phyloP scores from a whole-genome alignment of 2,329 filamentous ascomycete species.

The Drechslerella coelobrocha region DNA sequence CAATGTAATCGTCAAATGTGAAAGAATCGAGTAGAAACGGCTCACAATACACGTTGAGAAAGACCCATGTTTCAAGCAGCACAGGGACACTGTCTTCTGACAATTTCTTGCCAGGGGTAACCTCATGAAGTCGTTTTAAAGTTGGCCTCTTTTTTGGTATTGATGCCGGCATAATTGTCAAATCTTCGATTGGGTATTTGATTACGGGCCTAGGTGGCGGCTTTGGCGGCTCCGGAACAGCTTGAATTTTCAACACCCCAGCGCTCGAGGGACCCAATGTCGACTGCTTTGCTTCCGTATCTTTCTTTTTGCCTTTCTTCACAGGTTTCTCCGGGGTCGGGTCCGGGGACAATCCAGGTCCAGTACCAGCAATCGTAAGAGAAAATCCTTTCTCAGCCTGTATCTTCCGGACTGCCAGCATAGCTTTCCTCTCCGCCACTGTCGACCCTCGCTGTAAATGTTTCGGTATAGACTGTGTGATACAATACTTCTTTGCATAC shows the following conservation, averaged over 20 bases:
- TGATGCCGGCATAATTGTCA: slow-evolving; percentile 76
- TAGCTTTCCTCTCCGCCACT: slow-evolving; percentile 76
- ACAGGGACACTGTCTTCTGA: slow-evolving; percentile 84
- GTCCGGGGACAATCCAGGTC: slow-evolving; percentile 38
- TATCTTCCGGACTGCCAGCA: slow-evolving; percentile 71
- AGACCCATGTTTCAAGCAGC: slow-evolving; percentile 92
- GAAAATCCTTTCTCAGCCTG: slow-evolving; percentile 45
- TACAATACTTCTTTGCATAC: slow-evolving; percentile 81
- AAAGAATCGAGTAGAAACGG: slow-evolving; percentile 95
- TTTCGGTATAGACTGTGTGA: slow-evolving; percentile 83
- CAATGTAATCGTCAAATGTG: slow-evolving; percentile 93
- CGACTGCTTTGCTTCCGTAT: slow-evolving; percentile 30
- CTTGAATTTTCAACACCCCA: slow-evolving; percentile 34
- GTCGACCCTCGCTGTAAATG: slow-evolving; percentile 83
- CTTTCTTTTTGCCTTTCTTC: slow-evolving; percentile 38
- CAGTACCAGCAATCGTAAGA: slow-evolving; percentile 42
- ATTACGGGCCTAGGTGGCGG: slow-evolving; percentile 75
- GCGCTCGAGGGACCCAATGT: slow-evolving; percentile 19
- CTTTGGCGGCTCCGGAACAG: slow-evolving; percentile 59
- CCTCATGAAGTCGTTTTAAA: slow-evolving; percentile 76
- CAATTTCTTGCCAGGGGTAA: slow-evolving; percentile 67
- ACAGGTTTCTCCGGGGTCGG: slow-evolving; percentile 26
- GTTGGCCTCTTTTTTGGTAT: slow-evolving; percentile 70
- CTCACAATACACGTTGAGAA: slow-evolving; percentile 96
- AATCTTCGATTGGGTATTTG: slow-evolving; percentile 94